Evolutionary conservation across 176 grass and related monocot species (phyloP).

Genomic region (Secale cereale): DNA sequence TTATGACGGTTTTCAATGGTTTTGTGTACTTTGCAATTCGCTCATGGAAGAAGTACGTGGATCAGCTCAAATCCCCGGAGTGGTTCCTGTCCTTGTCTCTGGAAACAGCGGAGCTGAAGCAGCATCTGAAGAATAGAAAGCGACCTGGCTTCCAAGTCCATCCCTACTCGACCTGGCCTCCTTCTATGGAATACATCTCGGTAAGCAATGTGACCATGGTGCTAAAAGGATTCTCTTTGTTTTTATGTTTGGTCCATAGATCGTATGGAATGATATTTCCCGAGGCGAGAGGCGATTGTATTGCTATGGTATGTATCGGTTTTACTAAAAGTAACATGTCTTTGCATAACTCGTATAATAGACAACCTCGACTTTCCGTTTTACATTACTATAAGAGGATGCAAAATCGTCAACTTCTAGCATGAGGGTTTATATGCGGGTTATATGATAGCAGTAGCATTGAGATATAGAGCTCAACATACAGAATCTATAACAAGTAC

Average conservation of each 20-base stretch:
- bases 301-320: not conserved
- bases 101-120: not conserved
- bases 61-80: not conserved
- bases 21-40: not conserved
- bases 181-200: not conserved
- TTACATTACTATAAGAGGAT: not conserved
- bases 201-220: not conserved
- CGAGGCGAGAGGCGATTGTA: not conserved
- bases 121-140: not conserved
- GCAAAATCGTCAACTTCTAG: not conserved
- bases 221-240: not conserved
- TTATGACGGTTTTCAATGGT: not conserved
- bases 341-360: not conserved
- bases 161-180: not conserved
- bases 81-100: constrained; percentile 1
- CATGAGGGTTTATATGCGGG: not conserved
- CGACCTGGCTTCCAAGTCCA: not conserved
- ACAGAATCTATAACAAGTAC: too few relatives aligned
- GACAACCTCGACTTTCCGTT: not conserved
- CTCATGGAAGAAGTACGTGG: not conserved
- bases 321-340: not conserved
- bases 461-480: not conserved
- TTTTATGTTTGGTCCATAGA: not conserved
- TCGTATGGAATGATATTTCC: not conserved
- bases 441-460: not conserved